Base-by-base conservation (phyloP, 495 filamentous ascomycete genomes). In the Penicillium paradoxum region DNA sequence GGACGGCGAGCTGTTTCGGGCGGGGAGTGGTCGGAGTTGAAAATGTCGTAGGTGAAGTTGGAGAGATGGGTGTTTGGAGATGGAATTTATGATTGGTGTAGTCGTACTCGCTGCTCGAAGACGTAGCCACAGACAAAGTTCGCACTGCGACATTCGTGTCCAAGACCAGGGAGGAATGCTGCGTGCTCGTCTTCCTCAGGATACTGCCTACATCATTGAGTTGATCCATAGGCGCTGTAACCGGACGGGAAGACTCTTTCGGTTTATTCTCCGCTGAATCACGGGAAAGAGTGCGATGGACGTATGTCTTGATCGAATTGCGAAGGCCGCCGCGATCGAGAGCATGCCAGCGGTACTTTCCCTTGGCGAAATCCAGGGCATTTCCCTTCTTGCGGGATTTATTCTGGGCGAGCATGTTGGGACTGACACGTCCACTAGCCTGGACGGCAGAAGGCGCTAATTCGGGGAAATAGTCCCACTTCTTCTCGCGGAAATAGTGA, bases 381-480 rank as follows among this genome's bases (percentile, higher is more conserved):
- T 57, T 52, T 34, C 60, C 58, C 41, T 67, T 66, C 45, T 66
- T 72, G 18, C 59, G 57, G 1, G 59, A 32, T 29, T 60, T 66
- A 3, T 14, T n/a, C n/a, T n/a, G 10, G 14, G 49, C 5, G 40
- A n/a, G 11, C 22, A 39, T 38, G 10, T 49, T 49, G 7, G 49
- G 51, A 44, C 51, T 61, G 34, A 47, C 47, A 21, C 42, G 61
- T n/a, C 51, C 53, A 7, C 27, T 54, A 19, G 57, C 41, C 19
- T 60, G 62, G 2, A 65, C 15, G 13, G 60, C 52, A 2, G 68
- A 68, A 2, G 66, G 68, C 0, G 70, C 74, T 21, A 77, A 39
- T 52, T 77, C 74, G 6, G 74, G 74, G 57, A 77, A 77, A 61
- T 73, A 72, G 51, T 75, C 71, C 72, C 72, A 77, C 50, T 73